Base-by-base conservation (phyloP, 371 early-diverging fungal genomes). In the Massospora cicadina region DNA sequence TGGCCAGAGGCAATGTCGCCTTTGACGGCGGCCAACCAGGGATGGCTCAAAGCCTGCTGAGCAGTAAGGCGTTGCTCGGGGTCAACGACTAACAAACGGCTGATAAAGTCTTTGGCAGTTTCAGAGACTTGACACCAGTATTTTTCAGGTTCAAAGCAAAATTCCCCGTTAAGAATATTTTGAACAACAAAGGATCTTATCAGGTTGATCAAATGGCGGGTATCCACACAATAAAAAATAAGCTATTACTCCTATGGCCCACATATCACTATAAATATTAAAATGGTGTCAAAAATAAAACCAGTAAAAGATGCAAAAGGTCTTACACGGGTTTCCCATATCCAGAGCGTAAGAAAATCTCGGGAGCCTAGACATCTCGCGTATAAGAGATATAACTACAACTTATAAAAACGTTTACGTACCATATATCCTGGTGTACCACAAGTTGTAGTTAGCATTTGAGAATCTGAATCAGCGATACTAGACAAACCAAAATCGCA, bases 201-300 rank as follows among this genome's bases (percentile, higher is more conserved):
- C 77, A 33, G 79, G 75, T 10, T 77, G 84, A 68, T 92, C 93
- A 78, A 93, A 96, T 12, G 97, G 97, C 12, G 92, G 84, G 64
- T 80, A 83, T 5, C 97, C 97, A 71, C 86, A 86, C 12, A 93
- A 72, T 70, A 94, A 76, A 53, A 90, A 91, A 72, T 85, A 94
- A 1, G 92, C 79, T 62, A 96, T 87, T 17, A 96, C 91, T 21
- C 97, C 97, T 68, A 93, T 75, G 12, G 89, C 86, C 95, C 95
- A 97, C 71, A 93, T 76, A 68, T 97, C 97, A 26, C 68, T 55
- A 79, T 65, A 65, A 78, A n/a, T n/a, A n/a, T n/a, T n/a, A n/a
- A n/a, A n/a, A n/a, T n/a, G n/a, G n/a, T n/a, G n/a, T n/a, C n/a
- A n/a, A n/a, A n/a, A 65, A 71, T 60, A 60, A 13, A 60, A 10